Evolutionary conservation across 768 basidiomycete genomes (phyloP).

Genomic region (Suillus subaureus): DNA sequence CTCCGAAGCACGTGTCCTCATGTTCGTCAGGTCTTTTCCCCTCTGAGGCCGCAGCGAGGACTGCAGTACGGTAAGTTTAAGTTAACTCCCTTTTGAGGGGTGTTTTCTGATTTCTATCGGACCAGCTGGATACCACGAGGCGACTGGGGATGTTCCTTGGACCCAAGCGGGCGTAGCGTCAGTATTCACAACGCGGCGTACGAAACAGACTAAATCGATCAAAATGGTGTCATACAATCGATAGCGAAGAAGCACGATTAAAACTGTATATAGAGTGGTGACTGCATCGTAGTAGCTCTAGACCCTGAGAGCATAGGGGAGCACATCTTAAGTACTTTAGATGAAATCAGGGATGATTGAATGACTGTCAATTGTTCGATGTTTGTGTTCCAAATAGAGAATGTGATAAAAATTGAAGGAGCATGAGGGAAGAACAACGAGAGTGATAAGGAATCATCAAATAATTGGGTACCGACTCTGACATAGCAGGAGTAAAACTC

Average conservation of each 20-base stretch:
- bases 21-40: conserved; percentile 71
- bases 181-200: conserved; percentile 96
- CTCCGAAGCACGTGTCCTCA: neutral
- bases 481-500: conserved; percentile 19
- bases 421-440: conserved; percentile 24
- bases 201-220: conserved; percentile 24
- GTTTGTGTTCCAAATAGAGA: conserved; percentile 39
- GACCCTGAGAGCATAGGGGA: conserved; percentile 3
- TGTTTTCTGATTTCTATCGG: conserved; percentile 15
- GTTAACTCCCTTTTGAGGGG: conserved; percentile 12
- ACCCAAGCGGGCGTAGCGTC: conserved; percentile 95
- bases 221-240: conserved; percentile 5
- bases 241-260: conserved; percentile 7
- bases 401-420: conserved; percentile 33
- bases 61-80: conserved; percentile 79
- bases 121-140: conserved; percentile 89
- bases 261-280: conserved; percentile 8
- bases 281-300: conserved; percentile 4
- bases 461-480: conserved; percentile 27
- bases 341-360: conserved; percentile 14
- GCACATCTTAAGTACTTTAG: conserved; percentile 13
- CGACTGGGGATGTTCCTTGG: conserved; percentile 95
- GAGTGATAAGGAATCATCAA: conserved; percentile 38
- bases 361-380: conserved; percentile 25
- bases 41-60: conserved; percentile 79